Evolutionary conservation across 805 yeast genomes (phyloP).

Genomic region (Kazachstania kunashirensis): DNA sequence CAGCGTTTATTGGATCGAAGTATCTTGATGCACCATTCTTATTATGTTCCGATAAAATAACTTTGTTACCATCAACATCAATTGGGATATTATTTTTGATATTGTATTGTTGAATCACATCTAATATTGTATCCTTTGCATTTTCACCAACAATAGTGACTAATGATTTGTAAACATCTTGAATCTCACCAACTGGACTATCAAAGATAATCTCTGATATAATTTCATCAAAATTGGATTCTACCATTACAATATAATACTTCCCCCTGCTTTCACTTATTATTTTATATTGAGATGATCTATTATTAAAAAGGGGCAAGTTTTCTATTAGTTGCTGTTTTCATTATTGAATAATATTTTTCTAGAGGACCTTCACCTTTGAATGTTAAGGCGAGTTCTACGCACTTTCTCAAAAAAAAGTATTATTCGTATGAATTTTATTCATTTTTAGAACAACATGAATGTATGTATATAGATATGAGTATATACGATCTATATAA

Average conservation of each 20-base stretch:
- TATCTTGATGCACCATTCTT: constrained; percentile 40
- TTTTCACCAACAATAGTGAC: constrained; percentile 35
- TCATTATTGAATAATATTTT: too few relatives aligned
- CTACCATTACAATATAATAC: too few relatives aligned
- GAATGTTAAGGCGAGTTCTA: too few relatives aligned
- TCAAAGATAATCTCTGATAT: constrained; percentile 23
- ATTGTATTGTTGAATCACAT: constrained; percentile 35
- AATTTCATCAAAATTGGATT: constrained; percentile 19
- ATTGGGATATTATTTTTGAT: constrained; percentile 28
- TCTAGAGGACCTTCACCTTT: too few relatives aligned
- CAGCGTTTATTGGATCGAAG: constrained; percentile 41
- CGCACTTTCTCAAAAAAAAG: too few relatives aligned
- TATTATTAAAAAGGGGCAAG: not conserved
- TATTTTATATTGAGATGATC: too few relatives aligned
- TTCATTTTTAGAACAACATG: too few relatives aligned
- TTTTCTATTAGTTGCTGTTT: not conserved
- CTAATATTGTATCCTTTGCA: constrained; percentile 28
- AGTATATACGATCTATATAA: too few relatives aligned
- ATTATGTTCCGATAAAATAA: constrained; percentile 43
- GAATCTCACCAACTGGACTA: constrained; percentile 30
- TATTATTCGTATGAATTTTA: too few relatives aligned
- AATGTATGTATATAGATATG: too few relatives aligned
- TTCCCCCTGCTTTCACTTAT: too few relatives aligned
- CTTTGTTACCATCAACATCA: constrained; percentile 26
- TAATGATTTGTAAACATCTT: constrained; percentile 33